Evolutionary conservation across 257 asterid genomes (phyloP).

Genomic region (Voacanga thouarsii): DNA sequence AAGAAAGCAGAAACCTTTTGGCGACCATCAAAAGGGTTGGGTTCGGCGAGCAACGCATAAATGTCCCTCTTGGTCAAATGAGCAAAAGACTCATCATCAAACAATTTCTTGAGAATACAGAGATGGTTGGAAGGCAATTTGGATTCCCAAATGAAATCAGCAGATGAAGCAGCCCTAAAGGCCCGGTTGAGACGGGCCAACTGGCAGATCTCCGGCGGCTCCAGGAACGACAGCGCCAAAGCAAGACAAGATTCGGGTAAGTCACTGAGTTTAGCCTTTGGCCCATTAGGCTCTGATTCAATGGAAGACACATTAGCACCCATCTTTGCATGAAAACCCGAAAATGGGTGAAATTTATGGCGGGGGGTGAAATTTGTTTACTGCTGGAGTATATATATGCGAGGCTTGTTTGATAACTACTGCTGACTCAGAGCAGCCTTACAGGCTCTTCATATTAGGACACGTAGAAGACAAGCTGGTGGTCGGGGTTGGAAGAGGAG

Average conservation of each 20-base stretch:
- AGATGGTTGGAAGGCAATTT: constrained; percentile 61
- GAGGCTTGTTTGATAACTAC: not conserved
- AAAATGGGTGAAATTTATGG: constrained; percentile 2
- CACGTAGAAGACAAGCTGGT: not conserved
- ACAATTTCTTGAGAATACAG: constrained; percentile 40
- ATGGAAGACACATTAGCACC: constrained; percentile 59
- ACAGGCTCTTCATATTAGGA: constrained; percentile 2
- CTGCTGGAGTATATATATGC: not conserved
- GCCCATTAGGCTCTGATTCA: constrained; percentile 22
- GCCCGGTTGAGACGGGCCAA: constrained; percentile 61
- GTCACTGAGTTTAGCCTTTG: constrained; percentile 55
- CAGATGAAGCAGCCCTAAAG: constrained; percentile 72
- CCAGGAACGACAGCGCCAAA: constrained; percentile 51
- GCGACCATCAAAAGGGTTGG: constrained; percentile 53
- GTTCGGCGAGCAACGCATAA: constrained; percentile 52
- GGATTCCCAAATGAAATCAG: constrained; percentile 77
- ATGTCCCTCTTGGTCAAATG: constrained; percentile 51
- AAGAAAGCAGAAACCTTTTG: constrained; percentile 47
- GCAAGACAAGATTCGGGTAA: constrained; percentile 86
- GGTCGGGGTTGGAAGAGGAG: not conserved
- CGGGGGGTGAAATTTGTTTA: not conserved
- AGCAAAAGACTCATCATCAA: constrained; percentile 24
- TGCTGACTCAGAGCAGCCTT: not conserved
- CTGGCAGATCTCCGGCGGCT: constrained; percentile 78
- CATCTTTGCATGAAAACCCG: constrained; percentile 29